Evolutionary conservation across 2,329 filamentous ascomycete genomes (phyloP).

Genomic region (Aciculosporium take): DNA sequence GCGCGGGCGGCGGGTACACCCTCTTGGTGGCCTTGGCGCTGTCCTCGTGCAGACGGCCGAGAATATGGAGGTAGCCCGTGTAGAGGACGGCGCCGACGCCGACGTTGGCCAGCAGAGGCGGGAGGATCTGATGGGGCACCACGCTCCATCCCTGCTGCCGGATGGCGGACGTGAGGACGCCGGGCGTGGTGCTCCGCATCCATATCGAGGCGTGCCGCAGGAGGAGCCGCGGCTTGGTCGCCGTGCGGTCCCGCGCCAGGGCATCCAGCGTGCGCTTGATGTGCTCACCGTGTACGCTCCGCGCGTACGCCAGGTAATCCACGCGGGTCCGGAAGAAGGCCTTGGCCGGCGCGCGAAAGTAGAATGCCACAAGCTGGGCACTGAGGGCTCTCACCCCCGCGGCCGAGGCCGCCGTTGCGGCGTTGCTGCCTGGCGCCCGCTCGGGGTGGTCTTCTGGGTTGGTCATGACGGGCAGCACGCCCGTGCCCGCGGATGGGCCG

Average conservation of each 20-base stretch:
- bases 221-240: constrained; percentile 19
- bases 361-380: constrained; percentile 74
- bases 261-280: constrained; percentile 22
- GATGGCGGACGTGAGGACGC: constrained; percentile 53
- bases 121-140: constrained; percentile 62
- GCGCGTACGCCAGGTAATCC: constrained; percentile 57
- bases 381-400: constrained; percentile 73
- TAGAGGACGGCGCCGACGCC: constrained; percentile 62
- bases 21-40: constrained; percentile 42
- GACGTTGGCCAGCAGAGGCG: constrained; percentile 60
- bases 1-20: constrained; percentile 55
- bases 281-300: constrained; percentile 35
- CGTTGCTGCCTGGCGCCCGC: constrained; percentile 36
- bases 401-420: constrained; percentile 62
- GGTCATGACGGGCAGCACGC: constrained; percentile 29
- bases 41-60: constrained; percentile 52
- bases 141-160: constrained; percentile 58
- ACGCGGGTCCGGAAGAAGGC: constrained; percentile 84
- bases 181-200: constrained; percentile 52
- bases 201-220: constrained; percentile 31
- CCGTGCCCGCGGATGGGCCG: constrained; percentile 15
- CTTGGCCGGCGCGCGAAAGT: constrained; percentile 82
- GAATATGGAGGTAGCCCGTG: constrained; percentile 58
- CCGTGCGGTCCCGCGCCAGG: constrained; percentile 19
- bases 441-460: constrained; percentile 26